A percentile compares a stretch with the other conserved stretches of the same genome.
These are phyloP conservation scores for Metschnikowia vanudenii DNA, from an alignment of 805 yeast species.

Conservation along the genomic window DNA sequence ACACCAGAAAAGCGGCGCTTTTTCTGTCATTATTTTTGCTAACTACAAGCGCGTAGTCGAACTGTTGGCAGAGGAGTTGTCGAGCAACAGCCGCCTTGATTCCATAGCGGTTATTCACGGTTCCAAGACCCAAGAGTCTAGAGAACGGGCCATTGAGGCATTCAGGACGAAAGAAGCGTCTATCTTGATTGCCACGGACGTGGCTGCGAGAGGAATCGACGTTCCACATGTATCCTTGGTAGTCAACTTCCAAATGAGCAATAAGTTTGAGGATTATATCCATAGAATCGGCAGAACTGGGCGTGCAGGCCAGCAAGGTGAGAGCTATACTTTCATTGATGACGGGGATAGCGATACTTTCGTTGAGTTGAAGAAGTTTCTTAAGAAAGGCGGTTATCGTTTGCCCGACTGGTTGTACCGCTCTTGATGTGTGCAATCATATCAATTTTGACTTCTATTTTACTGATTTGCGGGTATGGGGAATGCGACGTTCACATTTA, in stretches of 20 bases:
- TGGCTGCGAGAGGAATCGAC: constrained; percentile 95
- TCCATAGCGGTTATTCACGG: constrained; percentile 75
- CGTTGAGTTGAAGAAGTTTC: constrained; percentile 48
- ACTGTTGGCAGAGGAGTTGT: constrained; percentile 51
- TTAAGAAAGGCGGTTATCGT: constrained; percentile 35
- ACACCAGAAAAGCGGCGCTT: constrained; percentile 41
- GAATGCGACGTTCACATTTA: no score
- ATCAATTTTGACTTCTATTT: no score
- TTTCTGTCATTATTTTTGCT: constrained; percentile 70
- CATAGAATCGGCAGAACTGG: constrained; percentile 98
- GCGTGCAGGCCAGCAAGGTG: constrained; percentile 83
- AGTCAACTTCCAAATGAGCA: constrained; percentile 81
- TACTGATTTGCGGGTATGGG: no score
- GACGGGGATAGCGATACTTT: constrained; percentile 54
- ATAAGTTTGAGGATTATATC: constrained; percentile 74
- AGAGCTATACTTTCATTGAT: constrained; percentile 70
- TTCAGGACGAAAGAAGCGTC: constrained; percentile 56
- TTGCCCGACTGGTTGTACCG: constrained; percentile 29
- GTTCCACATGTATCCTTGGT: constrained; percentile 85
- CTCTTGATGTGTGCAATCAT: neutral
- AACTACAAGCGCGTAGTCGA: constrained; percentile 78
- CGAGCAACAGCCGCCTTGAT: constrained; percentile 32
- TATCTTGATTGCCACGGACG: constrained; percentile 85
- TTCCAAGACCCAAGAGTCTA: constrained; percentile 75
- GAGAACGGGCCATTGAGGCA: constrained; percentile 72